These are phyloP conservation scores for Colletotrichum navitas DNA, from an alignment of 2,329 filamentous ascomycete genomes.

Conservation along the genomic window DNA sequence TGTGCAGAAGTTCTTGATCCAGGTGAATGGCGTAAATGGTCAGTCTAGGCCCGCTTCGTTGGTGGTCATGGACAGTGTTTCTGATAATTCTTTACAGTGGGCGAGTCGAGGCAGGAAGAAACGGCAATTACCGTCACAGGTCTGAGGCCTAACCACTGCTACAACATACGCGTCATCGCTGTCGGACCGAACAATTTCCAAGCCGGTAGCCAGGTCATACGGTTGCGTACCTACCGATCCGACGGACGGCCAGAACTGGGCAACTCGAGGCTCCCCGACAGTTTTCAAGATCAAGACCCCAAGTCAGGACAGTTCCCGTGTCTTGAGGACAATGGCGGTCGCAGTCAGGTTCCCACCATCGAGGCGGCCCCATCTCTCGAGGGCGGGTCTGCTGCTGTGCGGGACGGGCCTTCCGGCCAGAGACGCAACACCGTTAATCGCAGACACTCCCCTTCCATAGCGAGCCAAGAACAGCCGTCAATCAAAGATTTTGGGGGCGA, in stretches of 20 bases:
- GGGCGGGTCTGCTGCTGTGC: conserved; percentile 68
- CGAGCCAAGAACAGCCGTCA: conserved; percentile 62
- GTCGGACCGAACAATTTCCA: conserved; percentile 94
- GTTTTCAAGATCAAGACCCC: conserved; percentile 66
- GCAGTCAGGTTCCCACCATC: conserved; percentile 65
- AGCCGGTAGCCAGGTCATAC: conserved; percentile 86
- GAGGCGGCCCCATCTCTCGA: conserved; percentile 74
- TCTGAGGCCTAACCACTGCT: conserved; percentile 87
- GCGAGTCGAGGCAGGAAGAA: conserved; percentile 83
- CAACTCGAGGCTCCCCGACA: conserved; percentile 67
- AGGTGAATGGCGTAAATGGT: conserved; percentile 95
- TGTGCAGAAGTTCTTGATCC: conserved; percentile 89
- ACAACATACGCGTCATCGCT: conserved; percentile 93
- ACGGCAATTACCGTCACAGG: conserved; percentile 93
- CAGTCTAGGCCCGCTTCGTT: conserved; percentile 49
- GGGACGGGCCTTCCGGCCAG: conserved; percentile 70
- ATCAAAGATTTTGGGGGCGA: conserved; percentile 57
- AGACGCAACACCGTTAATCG: conserved; percentile 79
- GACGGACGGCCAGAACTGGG: conserved; percentile 74
- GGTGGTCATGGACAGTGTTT: background rate
- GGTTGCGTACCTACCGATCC: conserved; percentile 80
- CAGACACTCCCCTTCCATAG: conserved; percentile 69
- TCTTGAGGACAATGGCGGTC: conserved; percentile 61
- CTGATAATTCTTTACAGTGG: conserved; percentile 66
- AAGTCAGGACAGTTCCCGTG: conserved; percentile 29